These are phyloP conservation scores for Ogataea ramenticola DNA, from an alignment of 805 yeast species.

Conservation along the genomic window DNA sequence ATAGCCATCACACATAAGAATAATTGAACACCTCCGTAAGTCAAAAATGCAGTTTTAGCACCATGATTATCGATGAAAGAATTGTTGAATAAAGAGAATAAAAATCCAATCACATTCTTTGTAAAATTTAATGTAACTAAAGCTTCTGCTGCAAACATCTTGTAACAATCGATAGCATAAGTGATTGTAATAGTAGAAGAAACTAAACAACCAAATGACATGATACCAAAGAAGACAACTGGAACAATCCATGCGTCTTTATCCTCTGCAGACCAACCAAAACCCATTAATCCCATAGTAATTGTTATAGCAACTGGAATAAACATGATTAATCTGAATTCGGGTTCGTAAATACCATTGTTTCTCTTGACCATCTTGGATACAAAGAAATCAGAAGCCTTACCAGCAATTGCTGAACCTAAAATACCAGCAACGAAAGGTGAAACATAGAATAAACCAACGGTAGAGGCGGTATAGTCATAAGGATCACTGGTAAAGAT, in stretches of 20 bases:
- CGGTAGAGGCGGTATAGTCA: slow-evolving; percentile 34
- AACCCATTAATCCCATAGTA: slow-evolving; percentile 50
- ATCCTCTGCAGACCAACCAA: slow-evolving; percentile 49
- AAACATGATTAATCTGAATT: slow-evolving; percentile 48
- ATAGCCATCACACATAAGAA: slow-evolving; percentile 40
- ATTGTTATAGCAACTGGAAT: slow-evolving; percentile 38
- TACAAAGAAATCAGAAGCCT: slow-evolving; percentile 40
- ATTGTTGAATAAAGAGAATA: slow-evolving; percentile 51
- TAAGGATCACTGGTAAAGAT: slow-evolving; percentile 41
- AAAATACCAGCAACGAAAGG: slow-evolving; percentile 52
- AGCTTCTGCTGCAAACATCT: slow-evolving; percentile 50
- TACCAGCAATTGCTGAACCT: slow-evolving; percentile 50
- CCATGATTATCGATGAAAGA: slow-evolving; percentile 35
- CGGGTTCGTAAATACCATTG: slow-evolving; percentile 56
- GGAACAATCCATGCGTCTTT: slow-evolving; percentile 51
- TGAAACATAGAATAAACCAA: slow-evolving; percentile 47
- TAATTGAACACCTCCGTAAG: slow-evolving; percentile 46
- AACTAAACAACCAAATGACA: slow-evolving; percentile 54
- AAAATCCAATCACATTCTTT: slow-evolving; percentile 49
- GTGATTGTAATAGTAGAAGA: slow-evolving; percentile 59
- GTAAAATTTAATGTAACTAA: slow-evolving; percentile 48
- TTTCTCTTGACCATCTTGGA: slow-evolving; percentile 37
- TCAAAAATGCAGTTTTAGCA: slow-evolving; percentile 38
- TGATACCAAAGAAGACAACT: slow-evolving; percentile 45
- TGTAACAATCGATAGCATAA: slow-evolving; percentile 49